Base-by-base conservation (phyloP, 2,329 filamentous ascomycete species). In the Colletotrichum nymphaeae region DNA sequence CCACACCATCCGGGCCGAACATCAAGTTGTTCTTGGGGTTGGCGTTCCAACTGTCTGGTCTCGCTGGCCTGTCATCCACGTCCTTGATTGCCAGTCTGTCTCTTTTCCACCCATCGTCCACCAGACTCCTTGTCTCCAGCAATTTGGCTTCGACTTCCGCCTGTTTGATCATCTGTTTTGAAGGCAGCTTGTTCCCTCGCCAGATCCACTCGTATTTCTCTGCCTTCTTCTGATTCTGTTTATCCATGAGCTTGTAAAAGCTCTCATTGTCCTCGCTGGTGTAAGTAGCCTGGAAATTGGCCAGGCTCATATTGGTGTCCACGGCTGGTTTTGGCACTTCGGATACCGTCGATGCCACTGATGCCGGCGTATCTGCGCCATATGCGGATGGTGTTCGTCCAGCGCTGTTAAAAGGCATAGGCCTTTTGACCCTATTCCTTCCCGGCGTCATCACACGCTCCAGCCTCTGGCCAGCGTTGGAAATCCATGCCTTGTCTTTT, bases 191-290 rank as follows among this genome's bases (percentile, higher is more conserved):
- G 84, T 98, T 98, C 32, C 92, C 94, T 11, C 91, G 89, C 91
- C 95, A 97, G 58, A 98, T 86, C 93, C 96, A 98, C 1, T 92
- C 91, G 79, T 98, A 94, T 78, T 96, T 97, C 78, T 95, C 93
- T 0, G 93, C 92, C 63, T 89, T 90, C 81, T 95, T 96, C 74
- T 92, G 88, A 79, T 98, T 99, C 79, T 98, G 95, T 78, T 92
- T 94, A 84, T 99, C 97, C 32, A 98, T 86, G 1, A 99, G 87
- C 77, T 93, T 93, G 83, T 98, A 97, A 85, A 99, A 98, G 77
- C 94, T 97, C 80, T 98, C 97, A 80, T 98, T 98, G 81, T 99
- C 97, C 82, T 99, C 97, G 79, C 95, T 98, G 1, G 96, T 99
- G 84, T 98, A 98, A 77, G 94, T 96, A 3, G 93, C 89, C 80